Percentiles rank a stretch among this genome's conserved stretches.
These are phyloP conservation scores for Beauveria asiatica DNA, from an alignment of 2,329 filamentous ascomycete species.

Conservation along the genomic window DNA sequence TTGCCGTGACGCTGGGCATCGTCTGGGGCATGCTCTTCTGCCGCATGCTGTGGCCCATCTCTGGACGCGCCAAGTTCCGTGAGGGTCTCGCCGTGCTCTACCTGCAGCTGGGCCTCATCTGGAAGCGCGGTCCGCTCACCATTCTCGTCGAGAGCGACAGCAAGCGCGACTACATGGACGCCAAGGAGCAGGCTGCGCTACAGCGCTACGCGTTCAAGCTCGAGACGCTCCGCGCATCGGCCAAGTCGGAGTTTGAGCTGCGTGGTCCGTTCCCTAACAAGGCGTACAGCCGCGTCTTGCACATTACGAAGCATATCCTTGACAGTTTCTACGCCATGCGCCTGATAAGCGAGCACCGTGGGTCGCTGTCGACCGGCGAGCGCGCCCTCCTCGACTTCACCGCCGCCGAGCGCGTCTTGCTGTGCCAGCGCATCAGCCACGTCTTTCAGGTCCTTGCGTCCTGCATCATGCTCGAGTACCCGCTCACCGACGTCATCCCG, in stretches of 20 bases:
- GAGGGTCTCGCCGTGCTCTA: constrained; percentile 86
- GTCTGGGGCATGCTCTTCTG: constrained; percentile 90
- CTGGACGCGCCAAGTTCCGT: constrained; percentile 78
- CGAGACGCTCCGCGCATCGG: constrained; percentile 63
- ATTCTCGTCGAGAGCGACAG: constrained; percentile 55
- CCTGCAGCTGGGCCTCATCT: constrained; percentile 89
- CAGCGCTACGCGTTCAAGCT: constrained; percentile 71
- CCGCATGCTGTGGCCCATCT: constrained; percentile 86
- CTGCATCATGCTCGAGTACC: constrained; percentile 90
- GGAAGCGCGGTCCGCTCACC: constrained; percentile 85
- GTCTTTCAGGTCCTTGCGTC: constrained; percentile 79
- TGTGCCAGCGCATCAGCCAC: constrained; percentile 87
- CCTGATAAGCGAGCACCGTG: constrained; percentile 75
- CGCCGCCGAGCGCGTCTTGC: constrained; percentile 63
- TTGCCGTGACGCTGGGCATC: constrained; percentile 78
- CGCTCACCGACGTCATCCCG: constrained; percentile 80
- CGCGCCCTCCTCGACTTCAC: constrained; percentile 74
- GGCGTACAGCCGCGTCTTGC: constrained; percentile 65
- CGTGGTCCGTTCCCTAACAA: constrained; percentile 75
- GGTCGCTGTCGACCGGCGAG: constrained; percentile 69
- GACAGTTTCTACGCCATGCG: constrained; percentile 97
- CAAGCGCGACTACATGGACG: constrained; percentile 66
- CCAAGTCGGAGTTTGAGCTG: constrained; percentile 81
- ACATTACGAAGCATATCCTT: constrained; percentile 73
- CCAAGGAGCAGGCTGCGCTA: constrained; percentile 79